phyloP scores from a whole-genome alignment of 1,284 basidiomycete species.

The Xerocomus amazonicus region DNA sequence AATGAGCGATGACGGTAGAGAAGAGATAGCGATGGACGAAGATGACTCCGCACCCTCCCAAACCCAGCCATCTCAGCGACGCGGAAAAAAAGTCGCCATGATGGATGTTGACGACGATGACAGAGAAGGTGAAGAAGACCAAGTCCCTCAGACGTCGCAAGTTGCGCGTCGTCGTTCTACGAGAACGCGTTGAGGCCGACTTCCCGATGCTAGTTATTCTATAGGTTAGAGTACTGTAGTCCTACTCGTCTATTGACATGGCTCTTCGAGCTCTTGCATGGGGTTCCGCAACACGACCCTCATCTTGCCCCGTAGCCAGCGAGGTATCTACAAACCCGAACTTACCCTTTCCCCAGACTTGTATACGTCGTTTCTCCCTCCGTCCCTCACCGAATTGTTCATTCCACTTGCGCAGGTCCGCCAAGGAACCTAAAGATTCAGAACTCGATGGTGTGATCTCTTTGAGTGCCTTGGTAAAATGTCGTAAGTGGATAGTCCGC shows the following conservation, averaged over 20 bases:
- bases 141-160: slow-evolving; percentile 26
- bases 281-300: slow-evolving; percentile 41
- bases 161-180: slow-evolving; percentile 26
- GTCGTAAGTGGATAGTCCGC: slow-evolving; percentile 53
- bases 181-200: slow-evolving; percentile 15
- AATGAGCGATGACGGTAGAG: slow-evolving; percentile 42
- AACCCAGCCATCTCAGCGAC: slow-evolving; percentile 27
- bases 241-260: slow-evolving; percentile 27
- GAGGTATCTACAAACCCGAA: slow-evolving; percentile 64
- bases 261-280: slow-evolving; percentile 14
- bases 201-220: background rate
- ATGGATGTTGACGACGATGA: slow-evolving; percentile 37
- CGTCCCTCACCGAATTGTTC: slow-evolving; percentile 86
- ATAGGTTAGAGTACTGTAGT: slow-evolving; percentile 17
- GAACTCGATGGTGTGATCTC: slow-evolving; percentile 87
- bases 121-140: slow-evolving; percentile 34
- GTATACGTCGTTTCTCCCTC: slow-evolving; percentile 53
- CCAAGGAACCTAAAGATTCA: slow-evolving; percentile 73
- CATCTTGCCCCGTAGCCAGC: slow-evolving; percentile 34
- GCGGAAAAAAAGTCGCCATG: slow-evolving; percentile 32
- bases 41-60: slow-evolving; percentile 30
- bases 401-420: slow-evolving; percentile 87
- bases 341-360: slow-evolving; percentile 70
- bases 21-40: slow-evolving; percentile 36
- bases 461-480: slow-evolving; percentile 78